Base-by-base conservation (phyloP, 805 yeast species). In the Candida insectalens region DNA sequence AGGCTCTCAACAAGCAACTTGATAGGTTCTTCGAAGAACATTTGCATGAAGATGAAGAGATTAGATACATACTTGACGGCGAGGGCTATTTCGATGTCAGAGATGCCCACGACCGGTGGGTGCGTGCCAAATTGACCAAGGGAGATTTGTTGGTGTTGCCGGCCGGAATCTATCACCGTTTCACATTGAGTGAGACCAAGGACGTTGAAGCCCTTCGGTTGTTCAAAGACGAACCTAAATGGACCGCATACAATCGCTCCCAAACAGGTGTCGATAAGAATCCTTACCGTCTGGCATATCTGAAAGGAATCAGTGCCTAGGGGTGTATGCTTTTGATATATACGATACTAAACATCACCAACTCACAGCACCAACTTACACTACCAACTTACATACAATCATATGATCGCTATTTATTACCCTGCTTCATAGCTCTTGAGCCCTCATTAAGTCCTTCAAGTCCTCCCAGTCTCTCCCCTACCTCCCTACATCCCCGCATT, bases 1-100 rank as follows among this genome's bases (percentile, higher is more conserved):
- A 51, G 3, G 77, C 71, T 0, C 72, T 82, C 47, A 65, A 73
- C 42, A 64, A 62, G 33, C 84, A 85, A 55, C 65, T 89, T 55
- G 64, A 70, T 41, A 68, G 60, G 28, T 87, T 88, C 57, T 83
- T 76, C 60, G 63, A 69, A 30, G 96, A 89, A 51, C 98, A 89
- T 57, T 65, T 85, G 35, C 98, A 89, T 53, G 97, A 89, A 53
- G 98, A 89, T 53, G 98, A 89, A 59, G 98, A 89, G 62, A 89
- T 89, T 52, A 66, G 98, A 44, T 89, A 87, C 59, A 74, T 87
- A 34, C 50, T 81, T 14, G 95, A 81, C 19, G 98, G 98, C 8
- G 81, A 76, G 36, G 97, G 98, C 0, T 89, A 70, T 58, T 89
- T 89, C 50, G 97, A 89, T 50, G 84, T 89, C 6, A 69, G 95